A percentile compares a stretch with the other conserved stretches of the same genome.
Conservation (phyloP, 768 basidiomycete genomes). For the Dendrothele bispora region DNA sequence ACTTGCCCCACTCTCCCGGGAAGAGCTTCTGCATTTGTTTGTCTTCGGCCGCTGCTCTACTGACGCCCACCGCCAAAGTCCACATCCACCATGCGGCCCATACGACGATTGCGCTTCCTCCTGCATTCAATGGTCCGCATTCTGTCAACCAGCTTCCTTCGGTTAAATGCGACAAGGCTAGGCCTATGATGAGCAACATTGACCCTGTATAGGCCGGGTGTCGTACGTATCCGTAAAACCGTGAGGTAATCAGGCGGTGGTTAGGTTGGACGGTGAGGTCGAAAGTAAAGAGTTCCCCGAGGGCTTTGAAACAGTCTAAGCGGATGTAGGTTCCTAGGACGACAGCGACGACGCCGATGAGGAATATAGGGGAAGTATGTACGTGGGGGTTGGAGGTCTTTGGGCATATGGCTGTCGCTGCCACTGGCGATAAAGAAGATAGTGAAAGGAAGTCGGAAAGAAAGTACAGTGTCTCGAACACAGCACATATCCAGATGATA, state of each 20-base stretch:
- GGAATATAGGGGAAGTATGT: slow-evolving; percentile 41
- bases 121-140: slow-evolving; percentile 27
- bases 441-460: slow-evolving; percentile 28
- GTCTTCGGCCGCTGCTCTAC: slow-evolving; percentile 49
- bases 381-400: slow-evolving; percentile 23
- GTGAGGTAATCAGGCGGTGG: slow-evolving; percentile 51
- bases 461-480: slow-evolving; percentile 49
- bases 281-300: slow-evolving; percentile 58
- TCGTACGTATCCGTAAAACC: slow-evolving; percentile 51
- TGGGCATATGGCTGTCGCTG: slow-evolving; percentile 32
- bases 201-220: slow-evolving; percentile 61
- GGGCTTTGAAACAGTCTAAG: slow-evolving; percentile 51
- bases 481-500: slow-evolving; percentile 49
- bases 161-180: slow-evolving; percentile 46
- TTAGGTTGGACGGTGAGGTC: slow-evolving; percentile 54
- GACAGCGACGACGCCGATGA: slow-evolving; percentile 43
- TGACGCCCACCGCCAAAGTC: slow-evolving; percentile 42
- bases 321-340: slow-evolving; percentile 47
- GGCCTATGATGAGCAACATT: slow-evolving; percentile 45
- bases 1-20: slow-evolving; percentile 43
- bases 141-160: slow-evolving; percentile 44
- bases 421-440: slow-evolving; percentile 32
- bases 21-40: slow-evolving; percentile 43
- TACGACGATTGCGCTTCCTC: slow-evolving; percentile 21
- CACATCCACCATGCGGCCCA: slow-evolving; percentile 42